These are phyloP conservation scores for Podaxis pistillaris DNA, from an alignment of 768 basidiomycete species.

Conservation along the genomic window DNA sequence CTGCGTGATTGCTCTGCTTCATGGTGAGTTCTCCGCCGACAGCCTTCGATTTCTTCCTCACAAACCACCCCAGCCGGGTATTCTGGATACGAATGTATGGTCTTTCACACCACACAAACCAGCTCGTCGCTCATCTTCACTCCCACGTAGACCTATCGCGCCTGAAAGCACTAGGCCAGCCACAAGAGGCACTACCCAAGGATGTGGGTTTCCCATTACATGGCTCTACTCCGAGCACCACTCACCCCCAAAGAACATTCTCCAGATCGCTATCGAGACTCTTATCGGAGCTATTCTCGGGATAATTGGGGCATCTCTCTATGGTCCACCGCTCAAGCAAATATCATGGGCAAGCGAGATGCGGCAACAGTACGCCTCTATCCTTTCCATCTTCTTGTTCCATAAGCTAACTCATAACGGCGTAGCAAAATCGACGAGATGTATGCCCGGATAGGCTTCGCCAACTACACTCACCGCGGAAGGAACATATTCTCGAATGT, in stretches of 20 bases:
- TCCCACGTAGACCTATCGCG: conserved; percentile 64
- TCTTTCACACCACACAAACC: neutral
- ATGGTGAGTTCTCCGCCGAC: conserved; percentile 39
- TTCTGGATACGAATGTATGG: conserved; percentile 78
- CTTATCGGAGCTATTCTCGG: conserved; percentile 64
- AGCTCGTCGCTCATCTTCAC: conserved; percentile 5
- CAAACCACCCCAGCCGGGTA: conserved; percentile 56
- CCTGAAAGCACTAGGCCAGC: conserved; percentile 71
- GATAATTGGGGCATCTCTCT: conserved; percentile 70
- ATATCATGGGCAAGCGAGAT: conserved; percentile 91
- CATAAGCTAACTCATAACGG: conserved; percentile 1
- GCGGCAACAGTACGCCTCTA: conserved; percentile 61
- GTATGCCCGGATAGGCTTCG: conserved; percentile 66
- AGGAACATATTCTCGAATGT: conserved; percentile 36
- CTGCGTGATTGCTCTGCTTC: conserved; percentile 48
- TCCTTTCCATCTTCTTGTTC: conserved; percentile 8
- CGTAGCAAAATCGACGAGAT: conserved; percentile 72
- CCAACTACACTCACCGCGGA: conserved; percentile 61
- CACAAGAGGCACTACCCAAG: conserved; percentile 62
- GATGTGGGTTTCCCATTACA: conserved; percentile 42
- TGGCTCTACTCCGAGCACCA: neutral
- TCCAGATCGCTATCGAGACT: conserved; percentile 68
- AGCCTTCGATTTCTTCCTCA: conserved; percentile 2
- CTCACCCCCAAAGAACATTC: neutral
- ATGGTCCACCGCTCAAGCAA: conserved; percentile 67